Percentiles rank a stretch among this genome's conserved stretches.
phyloP scores from a whole-genome alignment of 371 early-diverging fungal genomes.

The Rhizopus microsporus region DNA sequence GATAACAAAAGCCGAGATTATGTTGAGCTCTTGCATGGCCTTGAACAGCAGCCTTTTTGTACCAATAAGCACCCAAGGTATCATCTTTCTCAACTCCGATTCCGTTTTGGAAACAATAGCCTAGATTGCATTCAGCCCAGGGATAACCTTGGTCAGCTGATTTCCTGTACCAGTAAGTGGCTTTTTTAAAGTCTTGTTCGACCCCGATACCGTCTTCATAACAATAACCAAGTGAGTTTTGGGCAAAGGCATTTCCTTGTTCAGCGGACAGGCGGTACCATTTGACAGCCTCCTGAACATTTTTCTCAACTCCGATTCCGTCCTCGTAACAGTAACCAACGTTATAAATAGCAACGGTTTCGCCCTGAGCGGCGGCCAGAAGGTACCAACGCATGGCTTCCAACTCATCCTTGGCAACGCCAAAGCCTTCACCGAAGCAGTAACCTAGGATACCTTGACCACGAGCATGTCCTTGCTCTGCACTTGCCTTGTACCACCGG shows the following conservation, averaged over 20 bases:
- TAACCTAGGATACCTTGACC: conserved; percentile 76
- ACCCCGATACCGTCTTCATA: conserved; percentile 77
- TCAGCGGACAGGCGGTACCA: conserved; percentile 76
- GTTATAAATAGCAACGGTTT: conserved; percentile 77
- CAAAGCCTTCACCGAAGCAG: conserved; percentile 78
- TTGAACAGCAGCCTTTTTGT: conserved; percentile 72
- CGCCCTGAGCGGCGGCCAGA: conserved; percentile 62
- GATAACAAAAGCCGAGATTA: conserved; percentile 86
- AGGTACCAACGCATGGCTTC: conserved; percentile 74
- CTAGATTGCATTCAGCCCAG: conserved; percentile 74
- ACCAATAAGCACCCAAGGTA: conserved; percentile 75
- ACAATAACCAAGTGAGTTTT: conserved; percentile 79
- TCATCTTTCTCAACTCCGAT: conserved; percentile 72
- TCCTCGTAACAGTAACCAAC: conserved; percentile 83
- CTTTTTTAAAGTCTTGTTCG: conserved; percentile 36
- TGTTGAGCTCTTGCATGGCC: conserved; percentile 83
- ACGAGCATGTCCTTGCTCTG: conserved; percentile 60
- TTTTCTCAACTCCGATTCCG: conserved; percentile 74
- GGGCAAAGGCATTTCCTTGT: conserved; percentile 78
- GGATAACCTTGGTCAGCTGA: conserved; percentile 62
- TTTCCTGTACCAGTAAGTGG: conserved; percentile 65
- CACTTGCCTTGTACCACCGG: conserved; percentile 57
- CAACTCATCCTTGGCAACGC: conserved; percentile 64
- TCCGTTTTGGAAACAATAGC: conserved; percentile 82
- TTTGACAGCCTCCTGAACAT: conserved; percentile 65